These are phyloP conservation scores for Bauhinia variegata DNA, from an alignment of 306 rosid species.

Conservation along the genomic window DNA sequence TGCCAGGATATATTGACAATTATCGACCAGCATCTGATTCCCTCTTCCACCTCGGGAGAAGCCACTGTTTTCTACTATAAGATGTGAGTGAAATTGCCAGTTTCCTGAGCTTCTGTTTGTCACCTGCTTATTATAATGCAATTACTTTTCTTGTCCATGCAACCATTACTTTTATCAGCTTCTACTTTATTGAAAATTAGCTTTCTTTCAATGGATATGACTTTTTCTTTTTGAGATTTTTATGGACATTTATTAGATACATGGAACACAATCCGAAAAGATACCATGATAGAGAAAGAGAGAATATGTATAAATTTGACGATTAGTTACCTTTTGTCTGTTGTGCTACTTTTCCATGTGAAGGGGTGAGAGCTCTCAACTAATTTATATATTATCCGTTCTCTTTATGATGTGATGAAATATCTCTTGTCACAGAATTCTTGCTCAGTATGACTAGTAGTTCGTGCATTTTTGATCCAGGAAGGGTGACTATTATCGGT, in stretches of 20 bases:
- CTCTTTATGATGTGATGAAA: not conserved
- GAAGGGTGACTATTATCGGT: conserved; percentile 77
- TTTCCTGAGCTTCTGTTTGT: not conserved
- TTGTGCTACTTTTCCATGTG: conserved; percentile 1
- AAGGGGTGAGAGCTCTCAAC: not conserved
- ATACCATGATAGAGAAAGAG: conserved; percentile 8
- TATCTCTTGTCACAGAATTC: conserved; percentile 4
- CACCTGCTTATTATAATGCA: conserved; percentile 16
- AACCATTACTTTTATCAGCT: conserved; percentile 22
- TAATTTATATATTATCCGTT: conserved; percentile 12
- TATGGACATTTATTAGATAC: not conserved
- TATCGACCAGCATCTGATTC: conserved; percentile 81
- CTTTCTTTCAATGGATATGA: no score
- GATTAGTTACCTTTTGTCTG: not conserved
- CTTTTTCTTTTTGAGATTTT: conserved; percentile 1
- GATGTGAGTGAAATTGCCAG: conserved; percentile 64
- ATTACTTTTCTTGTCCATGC: conserved; percentile 11
- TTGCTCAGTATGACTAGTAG: conserved; percentile 27
- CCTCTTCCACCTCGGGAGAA: conserved; percentile 84
- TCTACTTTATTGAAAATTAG: conserved; percentile 1
- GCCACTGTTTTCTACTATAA: conserved; percentile 95
- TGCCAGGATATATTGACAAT: conserved; percentile 82
- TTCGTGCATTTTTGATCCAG: conserved; percentile 45
- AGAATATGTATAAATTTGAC: conserved; percentile 22
- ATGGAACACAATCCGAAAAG: not conserved